These are phyloP conservation scores for Eucalyptus rudis DNA, from an alignment of 345 rosid species.

Conservation along the genomic window DNA sequence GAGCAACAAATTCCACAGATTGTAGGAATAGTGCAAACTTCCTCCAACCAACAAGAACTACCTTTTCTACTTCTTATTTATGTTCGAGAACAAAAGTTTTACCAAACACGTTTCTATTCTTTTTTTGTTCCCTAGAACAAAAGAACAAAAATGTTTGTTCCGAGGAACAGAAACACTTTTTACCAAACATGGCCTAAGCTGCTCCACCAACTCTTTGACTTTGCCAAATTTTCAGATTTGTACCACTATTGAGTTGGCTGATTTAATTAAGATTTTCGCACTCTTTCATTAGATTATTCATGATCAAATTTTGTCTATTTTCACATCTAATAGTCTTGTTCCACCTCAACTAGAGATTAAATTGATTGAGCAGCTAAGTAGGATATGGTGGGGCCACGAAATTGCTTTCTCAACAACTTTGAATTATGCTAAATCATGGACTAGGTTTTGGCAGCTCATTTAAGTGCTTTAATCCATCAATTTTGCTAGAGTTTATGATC, in stretches of 20 bases:
- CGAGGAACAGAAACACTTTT: no score
- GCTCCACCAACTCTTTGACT: background rate
- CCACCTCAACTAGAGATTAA: background rate
- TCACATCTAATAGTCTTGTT: no score
- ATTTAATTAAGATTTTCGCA: no score
- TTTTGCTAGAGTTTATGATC: background rate
- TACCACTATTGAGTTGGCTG: background rate
- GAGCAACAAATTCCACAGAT: no score
- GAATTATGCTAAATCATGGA: background rate
- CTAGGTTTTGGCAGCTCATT: background rate
- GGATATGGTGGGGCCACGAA: background rate
- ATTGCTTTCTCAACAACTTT: background rate
- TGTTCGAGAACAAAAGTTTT: no score
- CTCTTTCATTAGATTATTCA: background rate
- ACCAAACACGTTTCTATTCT: no score
- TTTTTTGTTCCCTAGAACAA: no score
- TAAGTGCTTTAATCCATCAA: background rate
- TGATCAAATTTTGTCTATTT: background rate
- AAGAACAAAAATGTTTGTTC: no score
- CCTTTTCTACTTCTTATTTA: no score
- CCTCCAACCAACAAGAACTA: no score
- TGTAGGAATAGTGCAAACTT: no score
- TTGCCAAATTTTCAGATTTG: no score
- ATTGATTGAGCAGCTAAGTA: background rate
- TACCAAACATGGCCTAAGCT: background rate